phyloP scores from a whole-genome alignment of 257 asterid species.

The Rehmannia glutinosa region DNA sequence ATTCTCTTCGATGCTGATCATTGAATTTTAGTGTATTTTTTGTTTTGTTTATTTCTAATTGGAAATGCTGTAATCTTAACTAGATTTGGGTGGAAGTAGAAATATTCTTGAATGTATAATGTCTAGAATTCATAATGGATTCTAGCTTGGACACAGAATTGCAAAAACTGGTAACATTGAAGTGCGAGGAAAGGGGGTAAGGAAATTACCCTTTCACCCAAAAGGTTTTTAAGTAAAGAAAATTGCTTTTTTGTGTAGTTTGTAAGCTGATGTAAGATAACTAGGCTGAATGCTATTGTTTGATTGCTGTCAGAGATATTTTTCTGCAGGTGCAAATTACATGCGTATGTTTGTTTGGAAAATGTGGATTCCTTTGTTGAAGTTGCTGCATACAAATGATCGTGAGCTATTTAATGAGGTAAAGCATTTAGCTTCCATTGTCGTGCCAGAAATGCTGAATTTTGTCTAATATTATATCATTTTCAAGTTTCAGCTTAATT shows the following conservation, averaged over 20 bases:
- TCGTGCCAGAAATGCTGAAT: conserved; percentile 3
- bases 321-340: conserved; percentile 46
- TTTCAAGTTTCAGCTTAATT: conserved; percentile 7
- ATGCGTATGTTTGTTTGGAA: conserved; percentile 58
- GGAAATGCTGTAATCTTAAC: conserved; percentile 6
- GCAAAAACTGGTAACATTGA: background rate
- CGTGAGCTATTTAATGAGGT: conserved; percentile 68
- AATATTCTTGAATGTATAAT: background rate
- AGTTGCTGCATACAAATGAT: conserved; percentile 47
- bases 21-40: background rate
- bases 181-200: too few species aligned
- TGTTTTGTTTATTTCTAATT: background rate
- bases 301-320: conserved; percentile 18
- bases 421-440: conserved; percentile 14
- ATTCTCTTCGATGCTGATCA: conserved; percentile 10
- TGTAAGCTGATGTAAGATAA: background rate
- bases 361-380: conserved; percentile 58
- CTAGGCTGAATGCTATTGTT: conserved; percentile 16
- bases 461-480: background rate
- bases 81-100: conserved; percentile 1
- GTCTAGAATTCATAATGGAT: background rate
- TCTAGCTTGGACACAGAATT: background rate
- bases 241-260: background rate
- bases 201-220: too few species aligned
- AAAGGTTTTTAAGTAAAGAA: conserved; percentile 4